Conservation (phyloP, 352 stramenopile genomes). For the Phytophthora multivora region DNA sequence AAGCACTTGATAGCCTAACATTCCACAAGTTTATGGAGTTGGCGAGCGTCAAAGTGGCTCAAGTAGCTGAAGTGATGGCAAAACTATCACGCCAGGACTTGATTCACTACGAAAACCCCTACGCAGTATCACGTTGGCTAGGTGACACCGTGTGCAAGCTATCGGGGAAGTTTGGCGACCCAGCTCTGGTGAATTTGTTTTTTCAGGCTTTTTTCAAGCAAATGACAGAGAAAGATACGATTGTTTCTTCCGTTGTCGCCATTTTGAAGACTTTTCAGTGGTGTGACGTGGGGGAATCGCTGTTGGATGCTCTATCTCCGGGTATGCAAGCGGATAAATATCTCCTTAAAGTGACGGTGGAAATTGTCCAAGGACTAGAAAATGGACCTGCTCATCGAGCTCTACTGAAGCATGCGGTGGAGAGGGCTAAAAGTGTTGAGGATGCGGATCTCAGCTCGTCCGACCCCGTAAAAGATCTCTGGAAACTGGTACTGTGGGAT, state of each 20-base stretch:
- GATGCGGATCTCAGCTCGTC: neutral
- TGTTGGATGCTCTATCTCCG: neutral
- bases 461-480: neutral
- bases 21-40: conserved; percentile 10
- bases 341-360: conserved; percentile 4
- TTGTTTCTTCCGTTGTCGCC: neutral
- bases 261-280: conserved; percentile 16
- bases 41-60: neutral
- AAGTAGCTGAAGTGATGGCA: no score
- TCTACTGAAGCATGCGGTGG: neutral
- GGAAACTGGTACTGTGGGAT: neutral
- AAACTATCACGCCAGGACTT: no score
- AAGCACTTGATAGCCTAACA: neutral
- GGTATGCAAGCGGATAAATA: neutral
- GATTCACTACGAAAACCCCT: neutral
- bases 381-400: neutral
- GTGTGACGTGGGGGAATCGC: conserved; percentile 8
- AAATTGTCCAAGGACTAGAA: neutral
- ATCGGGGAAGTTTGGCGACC: conserved; percentile 6
- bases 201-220: conserved; percentile 11
- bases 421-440: neutral
- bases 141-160: conserved; percentile 5
- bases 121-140: neutral
- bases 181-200: conserved; percentile 13
- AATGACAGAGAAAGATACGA: no score